Evolutionary conservation across 2,329 filamentous ascomycete species (phyloP), one percentile per base, ranked within the genome.

Genomic region (Phoma sp.): DNA sequence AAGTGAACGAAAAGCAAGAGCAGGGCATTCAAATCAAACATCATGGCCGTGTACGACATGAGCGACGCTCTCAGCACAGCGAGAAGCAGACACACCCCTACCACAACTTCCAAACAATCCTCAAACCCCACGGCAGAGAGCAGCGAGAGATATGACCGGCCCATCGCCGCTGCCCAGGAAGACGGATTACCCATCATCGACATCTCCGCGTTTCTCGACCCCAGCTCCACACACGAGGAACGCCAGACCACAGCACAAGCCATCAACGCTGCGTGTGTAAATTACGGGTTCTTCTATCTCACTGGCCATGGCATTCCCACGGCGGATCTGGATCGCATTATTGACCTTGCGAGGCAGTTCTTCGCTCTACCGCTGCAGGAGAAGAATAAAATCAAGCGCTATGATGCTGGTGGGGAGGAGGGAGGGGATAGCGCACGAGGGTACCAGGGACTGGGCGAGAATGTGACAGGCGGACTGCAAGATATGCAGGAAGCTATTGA

Each of bases 271-370:
- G 76, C 76, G 4, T 78, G 76, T 60, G 58, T 59, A 14, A 60
- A 69, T 37, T 75, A 74, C 46, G 77, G 76, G 48, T 79, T 78
- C 65, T 77, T 79, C 62, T 77, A 78, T 56, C 71, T 78, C 2
- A 74, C 65, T 28, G 73, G 73, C 5, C 77, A 79, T 58, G 76
- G 74, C 11, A 76, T 79, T 17, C 69, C 76, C 0, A 12, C 30
- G 0, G 12, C 60, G 1, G 66, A 46, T 5, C 64, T 74, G 5
- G 59, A 70, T 17, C 21, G 62, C 7, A 49, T 76, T 10, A 65
- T 77, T 25, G 32, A 42, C 2, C 65, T 75, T 3, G 71, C 74
- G 0, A 67, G 72, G 3, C 38, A 56, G 4, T 77, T 77, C 64
- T 77, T 77, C 58, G 56, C 67, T 1, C 53, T 66, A 0, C 64